A percentile compares a stretch with the other conserved stretches of the same genome.
Conservation (phyloP, 129 eudicot species). For the Pseudognaphalium luteoalbum region DNA sequence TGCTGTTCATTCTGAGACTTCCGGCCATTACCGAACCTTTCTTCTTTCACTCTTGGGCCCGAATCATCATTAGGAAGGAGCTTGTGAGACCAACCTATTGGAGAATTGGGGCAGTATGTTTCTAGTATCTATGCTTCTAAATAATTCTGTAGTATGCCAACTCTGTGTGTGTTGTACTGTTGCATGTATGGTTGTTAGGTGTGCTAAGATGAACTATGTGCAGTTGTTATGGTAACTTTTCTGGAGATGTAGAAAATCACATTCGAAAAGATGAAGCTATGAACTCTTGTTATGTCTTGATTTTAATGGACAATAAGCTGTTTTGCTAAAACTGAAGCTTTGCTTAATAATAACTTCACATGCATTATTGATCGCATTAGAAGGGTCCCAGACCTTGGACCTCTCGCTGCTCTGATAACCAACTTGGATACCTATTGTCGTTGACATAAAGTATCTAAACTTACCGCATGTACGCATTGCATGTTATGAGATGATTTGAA, state of each 20-base stretch:
- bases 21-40: slow-evolving; percentile 64
- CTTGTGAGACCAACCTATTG: neutral
- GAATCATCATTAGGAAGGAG: slow-evolving; percentile 28
- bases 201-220: neutral
- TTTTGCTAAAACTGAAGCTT: neutral
- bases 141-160: neutral
- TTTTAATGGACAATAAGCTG: too few relatives aligned
- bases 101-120: neutral
- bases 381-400: too few relatives aligned
- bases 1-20: slow-evolving; percentile 83
- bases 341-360: neutral
- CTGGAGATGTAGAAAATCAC: slow-evolving; percentile 2
- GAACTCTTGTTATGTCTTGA: neutral
- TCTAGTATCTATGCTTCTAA: neutral
- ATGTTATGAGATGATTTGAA: too few relatives aligned
- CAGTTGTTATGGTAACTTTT: neutral
- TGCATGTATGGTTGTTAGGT: slow-evolving; percentile 16
- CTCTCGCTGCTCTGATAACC: too few relatives aligned
- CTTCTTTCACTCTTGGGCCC: slow-evolving; percentile 84
- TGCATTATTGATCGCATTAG: too few relatives aligned
- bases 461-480: too few relatives aligned
- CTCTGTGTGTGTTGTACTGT: neutral
- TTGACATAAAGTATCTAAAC: too few relatives aligned
- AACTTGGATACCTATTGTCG: too few relatives aligned
- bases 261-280: neutral